Evolutionary conservation across 805 yeast genomes (phyloP), one percentile per base, ranked within the genome.

Genomic region (Candida sphagnicola): DNA sequence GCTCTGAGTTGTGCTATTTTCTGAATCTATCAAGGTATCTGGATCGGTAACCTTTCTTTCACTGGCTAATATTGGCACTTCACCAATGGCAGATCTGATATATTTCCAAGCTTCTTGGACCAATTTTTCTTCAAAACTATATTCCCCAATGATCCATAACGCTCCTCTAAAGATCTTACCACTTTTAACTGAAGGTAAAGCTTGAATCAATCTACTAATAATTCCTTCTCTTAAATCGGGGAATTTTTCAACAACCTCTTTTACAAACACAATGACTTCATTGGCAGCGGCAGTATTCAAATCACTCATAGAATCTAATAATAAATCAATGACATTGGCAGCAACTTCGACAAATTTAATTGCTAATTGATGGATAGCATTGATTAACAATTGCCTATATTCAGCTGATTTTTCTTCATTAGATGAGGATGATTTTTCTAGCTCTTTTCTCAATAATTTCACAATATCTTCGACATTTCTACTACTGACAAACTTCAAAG

Each of bases 91-190:
- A 23, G 77, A 60, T 58, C 96, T 81, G 46, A 93, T 78, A 47
- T 78, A 85, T 51, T 78, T 83, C 99, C 99, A 95, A 4, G 95
- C 81, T 18, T 73, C 75, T 59, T 84, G 85, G 45, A 93, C 80
- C 37, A 84, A 84, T 18, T 71, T 61, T 47, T 82, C 88, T 37
- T 81, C 82, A 33, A 75, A 54, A 28, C 90, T 71, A 61, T 89
- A 93, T 64, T 95, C 99, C 62, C 99, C 99, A 51, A 93, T 65
- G 36, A 93, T 82, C 99, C 99, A 93, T 43, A 95, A 70, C 0
- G 95, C 88, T 21, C 96, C 95, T 48, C 98, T 81, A 67, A 80
- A 85, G 8, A 93, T 96, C 53, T 89, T 89, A 10, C 96, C 95
- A 43, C 93, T 82, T 57, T 80, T 85, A 36, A 87, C 81, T 17